phyloP scores from a whole-genome alignment of 1,284 basidiomycete species.

The Mycena citricolor region DNA sequence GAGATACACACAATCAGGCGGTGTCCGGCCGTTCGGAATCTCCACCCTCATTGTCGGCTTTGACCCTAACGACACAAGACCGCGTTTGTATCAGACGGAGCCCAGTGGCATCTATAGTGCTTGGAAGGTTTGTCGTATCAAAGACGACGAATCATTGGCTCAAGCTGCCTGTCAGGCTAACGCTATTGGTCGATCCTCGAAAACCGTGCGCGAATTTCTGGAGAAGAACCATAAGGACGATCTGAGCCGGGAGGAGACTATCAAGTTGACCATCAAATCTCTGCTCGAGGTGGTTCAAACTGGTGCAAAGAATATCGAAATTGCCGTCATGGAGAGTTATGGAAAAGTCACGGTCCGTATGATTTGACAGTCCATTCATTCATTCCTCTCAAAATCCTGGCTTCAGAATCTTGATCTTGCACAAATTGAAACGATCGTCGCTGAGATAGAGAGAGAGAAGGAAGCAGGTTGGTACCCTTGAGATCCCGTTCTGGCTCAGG shows the following conservation, averaged over 20 bases:
- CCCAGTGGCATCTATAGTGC: conserved; percentile 97
- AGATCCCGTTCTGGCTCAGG: background rate
- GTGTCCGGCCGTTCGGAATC: conserved; percentile 97
- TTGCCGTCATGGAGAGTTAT: conserved; percentile 94
- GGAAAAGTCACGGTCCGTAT: conserved; percentile 82
- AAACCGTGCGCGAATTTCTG: conserved; percentile 97
- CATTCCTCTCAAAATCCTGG: conserved; percentile 6
- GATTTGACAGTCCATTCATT: background rate
- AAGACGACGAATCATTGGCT: conserved; percentile 1
- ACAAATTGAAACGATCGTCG: conserved; percentile 89
- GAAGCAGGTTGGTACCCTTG: conserved; percentile 70
- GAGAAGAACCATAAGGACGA: conserved; percentile 98
- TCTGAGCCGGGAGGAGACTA: conserved; percentile 83
- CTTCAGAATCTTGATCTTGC: conserved; percentile 77
- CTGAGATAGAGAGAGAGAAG: conserved; percentile 92
- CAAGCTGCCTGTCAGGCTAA: conserved; percentile 79
- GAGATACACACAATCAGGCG: conserved; percentile 98
- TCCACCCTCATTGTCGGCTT: conserved; percentile 97
- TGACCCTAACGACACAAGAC: conserved; percentile 87
- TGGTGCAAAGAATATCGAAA: conserved; percentile 98
- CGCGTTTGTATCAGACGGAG: conserved; percentile 95
- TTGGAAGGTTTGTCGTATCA: conserved; percentile 90
- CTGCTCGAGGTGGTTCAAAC: conserved; percentile 98
- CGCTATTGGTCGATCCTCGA: conserved; percentile 95
- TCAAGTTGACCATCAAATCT: conserved; percentile 96